Percentiles rank a stretch among this genome's conserved stretches.
These are phyloP conservation scores for Pichia eremophila DNA, from an alignment of 805 yeast genomes.

Conservation along the genomic window DNA sequence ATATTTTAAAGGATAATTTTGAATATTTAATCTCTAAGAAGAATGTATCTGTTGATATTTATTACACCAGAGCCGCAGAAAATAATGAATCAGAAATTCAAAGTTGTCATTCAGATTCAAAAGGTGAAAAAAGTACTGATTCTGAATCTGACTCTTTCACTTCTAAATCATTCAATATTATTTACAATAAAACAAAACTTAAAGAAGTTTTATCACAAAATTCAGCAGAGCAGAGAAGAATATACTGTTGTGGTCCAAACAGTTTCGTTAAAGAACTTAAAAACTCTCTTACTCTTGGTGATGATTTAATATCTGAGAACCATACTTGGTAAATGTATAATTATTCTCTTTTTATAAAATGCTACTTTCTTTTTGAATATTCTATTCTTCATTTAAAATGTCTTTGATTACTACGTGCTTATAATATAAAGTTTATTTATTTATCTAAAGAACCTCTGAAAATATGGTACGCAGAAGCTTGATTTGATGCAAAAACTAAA, in stretches of 20 bases:
- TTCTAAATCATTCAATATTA: background rate
- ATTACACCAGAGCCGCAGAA: background rate
- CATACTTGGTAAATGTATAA: constrained; percentile 3
- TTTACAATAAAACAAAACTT: constrained; percentile 3
- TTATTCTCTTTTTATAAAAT: too few species aligned
- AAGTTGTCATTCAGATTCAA: background rate
- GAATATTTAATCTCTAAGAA: constrained; percentile 1
- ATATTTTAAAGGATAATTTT: constrained; percentile 9
- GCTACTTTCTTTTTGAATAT: too few species aligned
- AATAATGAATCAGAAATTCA: background rate
- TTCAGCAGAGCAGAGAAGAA: background rate
- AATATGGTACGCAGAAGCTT: constrained; percentile 67
- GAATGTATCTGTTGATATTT: constrained; percentile 8
- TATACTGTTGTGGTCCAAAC: constrained; percentile 5
- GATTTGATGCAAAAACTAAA: constrained; percentile 76
- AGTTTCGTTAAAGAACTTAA: background rate
- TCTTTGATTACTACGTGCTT: too few species aligned
- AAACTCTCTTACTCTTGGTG: background rate
- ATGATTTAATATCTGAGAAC: constrained; percentile 3
- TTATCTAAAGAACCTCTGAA: constrained; percentile 27
- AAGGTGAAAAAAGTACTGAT: background rate
- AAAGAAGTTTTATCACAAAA: constrained; percentile 1
- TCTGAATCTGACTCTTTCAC: background rate
- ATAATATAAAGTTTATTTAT: background rate
- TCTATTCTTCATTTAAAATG: too few species aligned